Evolutionary conservation across 306 rosid genomes (phyloP).

Genomic region (Vigna nakashimae): DNA sequence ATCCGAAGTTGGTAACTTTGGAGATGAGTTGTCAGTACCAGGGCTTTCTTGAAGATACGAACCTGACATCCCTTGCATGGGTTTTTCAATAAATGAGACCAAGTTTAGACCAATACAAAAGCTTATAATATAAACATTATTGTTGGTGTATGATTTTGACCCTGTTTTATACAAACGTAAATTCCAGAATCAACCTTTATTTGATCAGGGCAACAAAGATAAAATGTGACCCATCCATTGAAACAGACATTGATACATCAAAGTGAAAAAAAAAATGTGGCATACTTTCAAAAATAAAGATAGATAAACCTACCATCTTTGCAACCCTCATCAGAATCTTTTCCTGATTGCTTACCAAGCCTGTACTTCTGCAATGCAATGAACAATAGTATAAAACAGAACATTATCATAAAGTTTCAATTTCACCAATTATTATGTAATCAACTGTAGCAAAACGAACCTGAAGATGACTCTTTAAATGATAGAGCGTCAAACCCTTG

Average conservation of each 20-base stretch:
- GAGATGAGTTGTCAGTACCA: constrained; percentile 71
- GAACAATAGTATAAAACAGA: constrained; percentile 16
- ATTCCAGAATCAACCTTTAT: constrained; percentile 23
- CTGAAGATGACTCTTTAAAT: constrained; percentile 98
- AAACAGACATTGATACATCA: constrained; percentile 12
- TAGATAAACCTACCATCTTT: constrained; percentile 74
- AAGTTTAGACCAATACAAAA: constrained; percentile 38
- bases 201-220: constrained; percentile 19
- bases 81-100: constrained; percentile 43
- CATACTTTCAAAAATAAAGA: constrained; percentile 36
- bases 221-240: constrained; percentile 24
- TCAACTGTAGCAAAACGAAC: constrained; percentile 41
- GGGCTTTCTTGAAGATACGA: constrained; percentile 90
- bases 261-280: not conserved
- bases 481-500: constrained; percentile 96
- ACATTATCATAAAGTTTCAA: constrained; percentile 10
- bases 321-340: constrained; percentile 78
- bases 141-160: constrained; percentile 30
- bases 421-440: constrained; percentile 28
- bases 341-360: constrained; percentile 94
- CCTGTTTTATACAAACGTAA: constrained; percentile 21
- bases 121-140: constrained; percentile 12
- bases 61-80: constrained; percentile 65
- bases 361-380: constrained; percentile 82
- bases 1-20: constrained; percentile 78